Conservation (phyloP, 1,139 yeast species). For the Debaryomyces sp. region DNA sequence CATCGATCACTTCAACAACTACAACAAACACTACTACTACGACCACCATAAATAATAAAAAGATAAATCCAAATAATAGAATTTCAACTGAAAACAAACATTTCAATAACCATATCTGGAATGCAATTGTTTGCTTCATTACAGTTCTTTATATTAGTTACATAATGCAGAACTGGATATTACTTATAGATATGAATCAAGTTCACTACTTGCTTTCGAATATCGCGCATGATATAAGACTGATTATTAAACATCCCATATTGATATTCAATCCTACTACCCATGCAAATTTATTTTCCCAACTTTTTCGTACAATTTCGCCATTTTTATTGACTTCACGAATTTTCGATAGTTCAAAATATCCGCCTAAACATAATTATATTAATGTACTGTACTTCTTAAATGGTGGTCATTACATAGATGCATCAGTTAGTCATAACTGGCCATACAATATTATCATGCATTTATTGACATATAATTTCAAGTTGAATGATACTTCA, state of each 20-base stretch:
- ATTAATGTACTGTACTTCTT: background rate
- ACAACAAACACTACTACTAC: constrained; percentile 15
- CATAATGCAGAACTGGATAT: constrained; percentile 15
- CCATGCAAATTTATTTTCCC: constrained; percentile 2
- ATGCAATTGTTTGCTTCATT: constrained; percentile 32
- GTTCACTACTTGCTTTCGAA: background rate
- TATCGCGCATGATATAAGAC: background rate
- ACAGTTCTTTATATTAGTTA: constrained; percentile 34
- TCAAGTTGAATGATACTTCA: background rate
- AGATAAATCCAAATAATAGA: constrained; percentile 10
- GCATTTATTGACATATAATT: background rate
- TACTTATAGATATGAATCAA: background rate
- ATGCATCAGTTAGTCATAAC: background rate
- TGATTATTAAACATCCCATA: background rate
- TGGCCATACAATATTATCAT: background rate
- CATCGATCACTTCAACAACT: constrained; percentile 23
- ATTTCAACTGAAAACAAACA: constrained; percentile 21
- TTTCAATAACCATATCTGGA: constrained; percentile 24
- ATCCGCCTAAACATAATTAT: background rate
- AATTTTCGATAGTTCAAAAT: background rate
- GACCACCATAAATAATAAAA: constrained; percentile 14
- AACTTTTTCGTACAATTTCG: background rate
- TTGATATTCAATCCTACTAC: background rate
- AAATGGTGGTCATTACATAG: background rate
- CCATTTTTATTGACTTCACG: constrained; percentile 7